Conservation (phyloP, 2,329 filamentous ascomycete species). For the Sporothrix inflata region DNA sequence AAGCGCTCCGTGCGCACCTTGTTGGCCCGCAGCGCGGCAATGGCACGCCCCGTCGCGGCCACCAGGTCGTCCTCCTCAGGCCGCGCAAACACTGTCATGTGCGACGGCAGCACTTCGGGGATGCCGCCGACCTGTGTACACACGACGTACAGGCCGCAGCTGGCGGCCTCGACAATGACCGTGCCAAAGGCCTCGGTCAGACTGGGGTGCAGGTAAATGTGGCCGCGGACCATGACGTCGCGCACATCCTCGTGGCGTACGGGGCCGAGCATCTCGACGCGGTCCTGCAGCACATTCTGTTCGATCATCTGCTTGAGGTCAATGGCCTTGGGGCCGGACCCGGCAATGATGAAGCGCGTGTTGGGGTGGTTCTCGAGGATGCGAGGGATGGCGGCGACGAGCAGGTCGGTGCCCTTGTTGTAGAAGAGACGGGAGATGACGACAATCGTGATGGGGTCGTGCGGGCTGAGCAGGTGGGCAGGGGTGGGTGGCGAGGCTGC, state of each 20-base stretch:
- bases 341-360: constrained; percentile 94
- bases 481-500: constrained; percentile 46
- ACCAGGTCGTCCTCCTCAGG: constrained; percentile 97
- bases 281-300: constrained; percentile 88
- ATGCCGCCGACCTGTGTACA: constrained; percentile 96
- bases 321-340: constrained; percentile 93
- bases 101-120: constrained; percentile 88
- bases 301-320: constrained; percentile 98
- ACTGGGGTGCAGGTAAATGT: constrained; percentile 94
- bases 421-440: constrained; percentile 98
- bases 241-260: constrained; percentile 95
- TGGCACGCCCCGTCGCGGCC: constrained; percentile 83
- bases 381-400: constrained; percentile 93
- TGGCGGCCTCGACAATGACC: constrained; percentile 95
- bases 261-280: constrained; percentile 87
- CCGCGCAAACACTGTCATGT: constrained; percentile 98
- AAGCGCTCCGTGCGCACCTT: constrained; percentile 91
- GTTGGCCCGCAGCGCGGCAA: constrained; percentile 80
- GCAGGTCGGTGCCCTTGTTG: constrained; percentile 95
- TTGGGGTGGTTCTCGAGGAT: constrained; percentile 89
- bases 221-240: constrained; percentile 94
- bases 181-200: constrained; percentile 97
- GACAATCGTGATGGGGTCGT: constrained; percentile 91
- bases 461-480: constrained; percentile 72
- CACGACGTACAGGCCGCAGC: constrained; percentile 93